Conservation (phyloP, 768 basidiomycete genomes). For the Plicaturopsis crispa region DNA sequence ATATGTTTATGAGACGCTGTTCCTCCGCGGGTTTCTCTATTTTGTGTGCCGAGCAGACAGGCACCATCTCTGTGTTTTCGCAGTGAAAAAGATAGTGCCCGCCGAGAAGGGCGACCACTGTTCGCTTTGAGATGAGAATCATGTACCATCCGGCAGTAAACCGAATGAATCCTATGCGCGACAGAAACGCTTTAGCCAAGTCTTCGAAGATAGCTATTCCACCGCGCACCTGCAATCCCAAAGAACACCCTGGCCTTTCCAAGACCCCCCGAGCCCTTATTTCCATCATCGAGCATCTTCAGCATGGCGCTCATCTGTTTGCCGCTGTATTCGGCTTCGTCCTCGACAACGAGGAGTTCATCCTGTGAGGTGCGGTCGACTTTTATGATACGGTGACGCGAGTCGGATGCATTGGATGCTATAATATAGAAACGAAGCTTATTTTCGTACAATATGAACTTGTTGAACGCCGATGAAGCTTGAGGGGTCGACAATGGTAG, state of each 20-base stretch:
- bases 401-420: constrained; percentile 83
- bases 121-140: constrained; percentile 83
- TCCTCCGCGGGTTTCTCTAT: constrained; percentile 86
- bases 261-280: constrained; percentile 80
- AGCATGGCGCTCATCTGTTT: constrained; percentile 87
- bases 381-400: constrained; percentile 87
- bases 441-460: constrained; percentile 93
- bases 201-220: neutral
- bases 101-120: constrained; percentile 87
- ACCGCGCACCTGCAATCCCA: constrained; percentile 63
- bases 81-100: constrained; percentile 97
- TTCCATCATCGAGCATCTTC: constrained; percentile 95
- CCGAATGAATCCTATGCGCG: constrained; percentile 68
- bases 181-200: constrained; percentile 1
- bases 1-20: constrained; percentile 79
- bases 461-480: constrained; percentile 41
- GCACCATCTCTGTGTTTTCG: constrained; percentile 81
- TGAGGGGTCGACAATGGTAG: too few relatives aligned
- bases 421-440: constrained; percentile 86
- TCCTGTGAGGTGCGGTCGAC: constrained; percentile 81
- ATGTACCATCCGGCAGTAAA: constrained; percentile 98
- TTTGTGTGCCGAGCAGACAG: constrained; percentile 73
- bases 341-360: constrained; percentile 75
- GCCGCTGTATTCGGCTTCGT: constrained; percentile 81
- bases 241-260: constrained; percentile 75